phyloP scores from a whole-genome alignment of 164 flowering plant species.

The Vitis amurensis region DNA sequence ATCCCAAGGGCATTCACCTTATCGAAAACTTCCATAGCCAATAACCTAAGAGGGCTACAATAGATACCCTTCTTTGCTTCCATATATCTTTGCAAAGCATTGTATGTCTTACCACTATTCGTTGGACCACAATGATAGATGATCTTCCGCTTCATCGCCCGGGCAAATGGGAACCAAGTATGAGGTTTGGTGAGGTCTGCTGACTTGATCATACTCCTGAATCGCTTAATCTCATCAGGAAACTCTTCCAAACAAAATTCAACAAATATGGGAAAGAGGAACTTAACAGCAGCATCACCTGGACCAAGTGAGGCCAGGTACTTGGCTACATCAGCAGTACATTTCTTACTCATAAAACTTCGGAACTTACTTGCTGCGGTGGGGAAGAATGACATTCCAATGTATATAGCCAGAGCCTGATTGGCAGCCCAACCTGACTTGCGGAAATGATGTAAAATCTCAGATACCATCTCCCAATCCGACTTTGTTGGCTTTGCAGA shows the following conservation, averaged over 20 bases:
- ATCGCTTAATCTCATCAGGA: constrained; percentile 77
- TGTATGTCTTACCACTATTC: constrained; percentile 92
- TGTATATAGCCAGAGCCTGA: constrained; percentile 85
- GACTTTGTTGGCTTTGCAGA: constrained; percentile 22
- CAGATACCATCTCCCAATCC: constrained; percentile 47
- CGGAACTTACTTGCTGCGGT: constrained; percentile 64
- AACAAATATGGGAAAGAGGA: constrained; percentile 79
- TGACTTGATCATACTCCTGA: constrained; percentile 52
- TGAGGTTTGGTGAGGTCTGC: constrained; percentile 92
- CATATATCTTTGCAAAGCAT: constrained; percentile 85
- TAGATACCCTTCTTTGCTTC: constrained; percentile 83
- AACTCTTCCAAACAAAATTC: constrained; percentile 82
- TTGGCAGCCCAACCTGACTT: constrained; percentile 77
- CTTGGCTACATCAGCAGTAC: constrained; percentile 43
- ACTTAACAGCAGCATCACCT: constrained; percentile 49
- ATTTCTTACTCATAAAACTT: constrained; percentile 50
- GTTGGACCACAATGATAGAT: constrained; percentile 95
- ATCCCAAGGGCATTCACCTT: constrained; percentile 80
- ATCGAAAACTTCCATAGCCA: constrained; percentile 97
- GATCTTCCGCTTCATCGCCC: constrained; percentile 88
- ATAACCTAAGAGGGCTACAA: constrained; percentile 86
- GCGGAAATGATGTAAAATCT: constrained; percentile 47
- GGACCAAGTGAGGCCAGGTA: constrained; percentile 63
- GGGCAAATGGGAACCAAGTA: constrained; percentile 93
- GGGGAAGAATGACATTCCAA: constrained; percentile 70